Base-by-base conservation (phyloP, 495 filamentous ascomycete species). In the Hyaloscypha bicolor region DNA sequence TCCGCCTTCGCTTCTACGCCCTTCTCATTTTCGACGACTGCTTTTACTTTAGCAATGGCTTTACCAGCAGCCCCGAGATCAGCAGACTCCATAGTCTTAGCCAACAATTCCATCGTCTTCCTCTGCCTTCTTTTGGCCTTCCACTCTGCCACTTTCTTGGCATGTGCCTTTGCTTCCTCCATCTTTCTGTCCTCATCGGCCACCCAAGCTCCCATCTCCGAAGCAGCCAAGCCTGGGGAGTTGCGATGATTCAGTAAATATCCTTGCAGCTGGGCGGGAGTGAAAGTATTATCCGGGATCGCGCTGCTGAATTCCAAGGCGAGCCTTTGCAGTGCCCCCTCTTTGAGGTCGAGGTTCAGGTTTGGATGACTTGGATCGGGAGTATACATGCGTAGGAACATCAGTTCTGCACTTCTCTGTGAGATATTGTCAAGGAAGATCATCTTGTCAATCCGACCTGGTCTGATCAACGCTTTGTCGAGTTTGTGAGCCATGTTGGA, bases 401-500 rank as follows among this genome's bases (percentile, higher is more conserved):
- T 82, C 30, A 77, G 76, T 69, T 79, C 76, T 60, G 79, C 73
- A 60, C 79, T 79, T 30, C 75, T 70, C 45, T 69, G 71, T 8
- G 76, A 79, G 55, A 85, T 83, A 62, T 80, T 76, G 16, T 81
- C 81, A 39, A 92, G 87, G 52, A 80, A 77, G 60, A 92, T 80
- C 60, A 82, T 85, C 79, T 83, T 83, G 71, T 93, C 90, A 22
- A 93, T 85, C 16, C 90, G 84, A 0, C 90, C 90, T 19, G 88
- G 88, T 0, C 90, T 85, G 12, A 90, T 80, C 2, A 93, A 79
- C 1, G 90, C 90, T 52, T 82, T 79, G 68, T 93, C 90, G 0
- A 93, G 82, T 56, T 85, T 83, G 8, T 90, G 85, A 6, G 84
- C 81, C 61, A 87, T 83, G 68, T 93, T 93, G 42, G 90, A 89